Base-by-base conservation (phyloP, 140 eudicot genomes). In the Cichorium intybus region DNA sequence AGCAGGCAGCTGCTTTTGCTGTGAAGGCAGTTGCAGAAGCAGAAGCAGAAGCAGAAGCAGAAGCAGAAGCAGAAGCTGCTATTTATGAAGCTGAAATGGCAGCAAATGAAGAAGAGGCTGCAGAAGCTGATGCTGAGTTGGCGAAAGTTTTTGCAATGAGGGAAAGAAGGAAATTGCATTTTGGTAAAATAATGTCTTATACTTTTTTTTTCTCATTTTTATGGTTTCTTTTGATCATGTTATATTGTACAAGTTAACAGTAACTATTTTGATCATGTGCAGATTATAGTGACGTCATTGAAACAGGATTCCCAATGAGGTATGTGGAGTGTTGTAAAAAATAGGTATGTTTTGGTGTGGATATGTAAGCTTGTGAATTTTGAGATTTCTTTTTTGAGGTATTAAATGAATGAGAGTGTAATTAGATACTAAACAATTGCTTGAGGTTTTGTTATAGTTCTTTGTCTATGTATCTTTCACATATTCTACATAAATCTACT, bases 21-120 rank as follows among this genome's bases (percentile, higher is more conserved):
- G 84, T 85, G 26, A 76, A 53, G 66, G 92, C 92, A 20, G 87
- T 92, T 70, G 86, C 88, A 6, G 91, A 87, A 73, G 97, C n/a
- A n/a, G n/a, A n/a, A n/a, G n/a, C n/a, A n/a, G n/a, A n/a, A n/a
- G n/a, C n/a, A n/a, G n/a, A n/a, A n/a, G n/a, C n/a, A n/a, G n/a
- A n/a, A n/a, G n/a, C n/a, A n/a, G n/a, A n/a, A n/a, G n/a, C 97
- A 16, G 97, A 92, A 75, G 87, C 82, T 62, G 95, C 96, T 7
- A 70, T 92, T 22, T 75, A 78, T 18, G 95, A 77, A 62, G 96
- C 98, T 66, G 98, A 92, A 52, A 68, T 11, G 48, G 96, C 98
- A 15, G 89, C 81, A 63, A 71, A 50, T 64, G 95, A 85, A 57
- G 98, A 96, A 23, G 89, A 79, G 66, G 85, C 75, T 24, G 96